Conservation (phyloP, 257 asterid species). For the Ehretia macrophylla region DNA sequence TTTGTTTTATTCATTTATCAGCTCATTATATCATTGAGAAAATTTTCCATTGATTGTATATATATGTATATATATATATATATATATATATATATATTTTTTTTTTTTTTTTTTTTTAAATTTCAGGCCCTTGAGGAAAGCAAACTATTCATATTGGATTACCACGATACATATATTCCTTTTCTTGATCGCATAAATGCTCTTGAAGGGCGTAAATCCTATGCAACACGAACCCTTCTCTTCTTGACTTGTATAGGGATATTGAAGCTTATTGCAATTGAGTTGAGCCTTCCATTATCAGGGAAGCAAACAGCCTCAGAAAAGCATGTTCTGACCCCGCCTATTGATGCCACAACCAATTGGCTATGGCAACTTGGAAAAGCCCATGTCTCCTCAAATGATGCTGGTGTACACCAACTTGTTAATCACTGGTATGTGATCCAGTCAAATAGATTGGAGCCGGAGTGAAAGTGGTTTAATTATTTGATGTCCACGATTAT, state of each 20-base stretch:
- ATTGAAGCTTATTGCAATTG: slow-evolving; percentile 12
- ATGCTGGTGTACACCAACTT: slow-evolving; percentile 14
- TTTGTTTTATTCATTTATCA: too few relatives aligned
- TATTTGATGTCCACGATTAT: too few relatives aligned
- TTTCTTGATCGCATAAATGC: slow-evolving; percentile 14
- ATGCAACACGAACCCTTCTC: slow-evolving; percentile 17
- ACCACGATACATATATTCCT: slow-evolving; percentile 15
- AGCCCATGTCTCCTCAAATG: slow-evolving; percentile 18
- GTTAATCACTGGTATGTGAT: too few relatives aligned
- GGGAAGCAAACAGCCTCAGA: neutral
- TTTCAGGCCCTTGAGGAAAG: slow-evolving; percentile 17
- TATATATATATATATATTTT: neutral
- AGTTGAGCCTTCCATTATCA: slow-evolving; percentile 18
- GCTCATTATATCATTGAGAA: too few relatives aligned
- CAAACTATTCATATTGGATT: slow-evolving; percentile 18
- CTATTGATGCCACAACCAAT: neutral
- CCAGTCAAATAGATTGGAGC: too few relatives aligned
- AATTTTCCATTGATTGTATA: too few relatives aligned
- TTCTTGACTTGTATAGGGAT: slow-evolving; percentile 1
- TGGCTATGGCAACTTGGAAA: slow-evolving; percentile 19
- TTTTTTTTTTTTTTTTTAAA: too few relatives aligned
- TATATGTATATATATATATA: neutral
- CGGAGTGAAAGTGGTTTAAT: too few relatives aligned
- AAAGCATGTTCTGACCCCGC: slow-evolving; percentile 17
- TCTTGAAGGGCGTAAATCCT: slow-evolving; percentile 17